Percentiles rank a stretch among this genome's conserved stretches.
Conservation (phyloP, 2,329 filamentous ascomycete genomes). For the Sphaerulina vaccinii region DNA sequence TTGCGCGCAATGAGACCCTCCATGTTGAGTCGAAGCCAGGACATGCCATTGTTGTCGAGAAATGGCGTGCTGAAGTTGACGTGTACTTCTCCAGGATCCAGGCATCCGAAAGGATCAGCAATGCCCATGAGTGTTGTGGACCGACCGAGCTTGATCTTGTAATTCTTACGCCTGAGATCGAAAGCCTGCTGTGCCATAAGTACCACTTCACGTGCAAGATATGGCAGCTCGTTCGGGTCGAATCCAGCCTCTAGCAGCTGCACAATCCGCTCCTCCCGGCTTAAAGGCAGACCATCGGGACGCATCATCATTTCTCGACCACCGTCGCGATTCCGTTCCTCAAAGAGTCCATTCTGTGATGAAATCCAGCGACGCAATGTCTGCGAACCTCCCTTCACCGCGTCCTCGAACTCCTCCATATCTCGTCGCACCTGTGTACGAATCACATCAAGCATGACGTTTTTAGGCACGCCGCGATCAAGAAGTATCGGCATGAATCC, state of each 20-base stretch:
- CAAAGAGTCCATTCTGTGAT: slow-evolving; percentile 44
- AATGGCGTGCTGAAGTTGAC: slow-evolving; percentile 66
- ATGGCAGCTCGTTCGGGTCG: slow-evolving; percentile 16
- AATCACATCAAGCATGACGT: slow-evolving; percentile 52
- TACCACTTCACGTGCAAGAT: slow-evolving; percentile 23
- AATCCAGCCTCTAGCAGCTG: slow-evolving; percentile 53
- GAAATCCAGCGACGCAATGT: slow-evolving; percentile 43
- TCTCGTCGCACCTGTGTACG: slow-evolving; percentile 52
- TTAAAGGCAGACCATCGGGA: slow-evolving; percentile 48
- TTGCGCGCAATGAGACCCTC: slow-evolving; percentile 68
- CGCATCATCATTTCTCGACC: slow-evolving; percentile 43
- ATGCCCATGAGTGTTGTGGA: slow-evolving; percentile 67
- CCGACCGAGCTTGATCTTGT: slow-evolving; percentile 53
- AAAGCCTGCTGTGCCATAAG: slow-evolving; percentile 11
- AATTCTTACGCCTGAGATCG: slow-evolving; percentile 23
- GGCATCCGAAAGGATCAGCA: slow-evolving; percentile 59
- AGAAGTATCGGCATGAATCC: slow-evolving; percentile 69
- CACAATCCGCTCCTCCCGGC: slow-evolving; percentile 53
- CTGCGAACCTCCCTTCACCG: neutral
- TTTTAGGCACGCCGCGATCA: slow-evolving; percentile 53
- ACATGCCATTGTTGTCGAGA: slow-evolving; percentile 43
- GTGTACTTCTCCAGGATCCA: slow-evolving; percentile 67
- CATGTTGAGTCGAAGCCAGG: slow-evolving; percentile 54
- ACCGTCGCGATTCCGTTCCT: slow-evolving; percentile 30
- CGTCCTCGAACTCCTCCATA: slow-evolving; percentile 52